Evolutionary conservation across 179 eudicot genomes (phyloP).

Genomic region (Spinacia oleracea): DNA sequence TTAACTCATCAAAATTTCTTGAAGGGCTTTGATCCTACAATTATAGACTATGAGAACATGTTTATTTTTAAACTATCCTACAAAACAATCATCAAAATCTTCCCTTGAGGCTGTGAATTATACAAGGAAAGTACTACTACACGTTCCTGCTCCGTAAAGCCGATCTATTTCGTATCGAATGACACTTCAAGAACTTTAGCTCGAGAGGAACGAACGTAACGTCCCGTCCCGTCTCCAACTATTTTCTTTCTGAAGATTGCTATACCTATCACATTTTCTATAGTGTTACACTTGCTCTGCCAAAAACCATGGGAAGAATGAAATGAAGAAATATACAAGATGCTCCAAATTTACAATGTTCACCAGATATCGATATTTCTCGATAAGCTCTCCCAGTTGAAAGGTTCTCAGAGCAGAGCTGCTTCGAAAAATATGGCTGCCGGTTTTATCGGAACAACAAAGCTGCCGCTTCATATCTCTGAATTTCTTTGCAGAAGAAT

Average conservation of each 20-base stretch:
- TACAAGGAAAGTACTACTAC: too few relatives aligned
- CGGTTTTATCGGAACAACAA: background rate
- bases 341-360: constrained; percentile 30
- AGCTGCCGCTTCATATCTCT: constrained; percentile 2
- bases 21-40: background rate
- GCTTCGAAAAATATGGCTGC: constrained; percentile 2
- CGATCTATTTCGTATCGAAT: background rate
- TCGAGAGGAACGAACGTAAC: background rate
- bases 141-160: background rate
- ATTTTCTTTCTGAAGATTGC: constrained; percentile 13
- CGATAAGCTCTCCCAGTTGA: constrained; percentile 7
- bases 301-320: constrained; percentile 12
- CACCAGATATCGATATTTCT: constrained; percentile 21
- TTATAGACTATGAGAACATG: background rate
- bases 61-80: background rate
- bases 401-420: background rate
- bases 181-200: background rate
- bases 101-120: too few relatives aligned
- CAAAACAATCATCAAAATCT: background rate
- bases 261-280: constrained; percentile 28
- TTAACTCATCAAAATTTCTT: background rate
- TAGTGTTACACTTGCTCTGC: constrained; percentile 20
- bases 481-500: background rate
- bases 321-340: constrained; percentile 30
- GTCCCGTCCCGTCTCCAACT: background rate